Base-by-base conservation (phyloP, 2,329 filamentous ascomycete genomes). In the Drechslera avenae region DNA sequence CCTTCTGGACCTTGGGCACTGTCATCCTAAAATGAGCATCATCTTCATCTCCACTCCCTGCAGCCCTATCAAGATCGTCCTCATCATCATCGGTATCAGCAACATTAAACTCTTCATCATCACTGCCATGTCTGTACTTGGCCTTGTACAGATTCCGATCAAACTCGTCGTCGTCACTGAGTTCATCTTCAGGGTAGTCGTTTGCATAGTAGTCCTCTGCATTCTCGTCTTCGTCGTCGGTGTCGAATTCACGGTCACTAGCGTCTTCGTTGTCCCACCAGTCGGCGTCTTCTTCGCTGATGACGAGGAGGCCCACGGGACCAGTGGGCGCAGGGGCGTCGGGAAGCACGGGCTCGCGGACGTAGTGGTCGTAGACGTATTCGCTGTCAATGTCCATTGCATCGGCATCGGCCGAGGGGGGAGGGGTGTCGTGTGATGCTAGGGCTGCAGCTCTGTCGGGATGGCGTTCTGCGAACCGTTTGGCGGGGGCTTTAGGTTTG, bases 141-240 rank as follows among this genome's bases (percentile, higher is more conserved):
- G 37, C 46, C 52, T 67, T 66, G 51, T 79, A 79, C 7, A 75
- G 67, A 37, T 74, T 69, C 2, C 71, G 58, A 35, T 78, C 82
- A 54, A 79, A 83, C 68, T 88, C 85, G 58, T 88, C 86, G 60
- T 91, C 88, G 13, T 84, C 86, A 36, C 84, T 86, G 12, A 91
- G 81, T 68, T 92, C 89, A 46, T 92, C 88, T 55, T 92, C 89
- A 0, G 89, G 89, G 60, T 92, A 92, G 68, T 92, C 89, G 46
- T 88, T 86, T 3, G 86, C 85, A 66, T 91, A 91, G 72, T 90
- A 86, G 63, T 90, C 87, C 68, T 92, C 89, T 30, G 89, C 82
- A 64, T 87, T 86, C 31, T 83, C 83, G 57, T 86, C 83, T 19
- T 83, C 83, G 54, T 86, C 83, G 51, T 86, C 84, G 28, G 78